phyloP scores from a whole-genome alignment of 805 yeast species.

The Saccharomycopsis lassenensis region DNA sequence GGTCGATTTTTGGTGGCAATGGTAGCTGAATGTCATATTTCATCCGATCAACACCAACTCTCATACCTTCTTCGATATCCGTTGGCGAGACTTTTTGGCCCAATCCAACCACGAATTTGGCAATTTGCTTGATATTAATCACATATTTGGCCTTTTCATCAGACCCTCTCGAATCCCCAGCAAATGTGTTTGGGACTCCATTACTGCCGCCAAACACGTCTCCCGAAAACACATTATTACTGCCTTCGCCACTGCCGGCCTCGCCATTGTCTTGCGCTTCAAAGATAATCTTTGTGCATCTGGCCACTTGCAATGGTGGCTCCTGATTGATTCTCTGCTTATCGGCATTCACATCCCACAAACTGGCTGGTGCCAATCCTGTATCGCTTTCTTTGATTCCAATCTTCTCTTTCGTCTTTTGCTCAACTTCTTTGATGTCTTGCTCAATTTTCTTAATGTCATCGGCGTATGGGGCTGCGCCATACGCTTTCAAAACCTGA shows the following conservation, averaged over 20 bases:
- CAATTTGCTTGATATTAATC: conserved; percentile 94
- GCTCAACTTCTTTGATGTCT: conserved; percentile 77
- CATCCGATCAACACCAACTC: conserved; percentile 97
- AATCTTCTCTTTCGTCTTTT: conserved; percentile 83
- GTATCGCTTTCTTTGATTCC: conserved; percentile 95
- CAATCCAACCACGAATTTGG: conserved; percentile 91
- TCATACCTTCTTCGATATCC: conserved; percentile 98
- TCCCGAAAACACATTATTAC: conserved; percentile 20
- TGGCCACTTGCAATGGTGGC: conserved; percentile 94
- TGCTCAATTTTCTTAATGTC: conserved; percentile 73
- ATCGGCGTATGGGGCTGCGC: conserved; percentile 91
- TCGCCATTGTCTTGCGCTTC: conserved; percentile 30
- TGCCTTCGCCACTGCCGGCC: conserved; percentile 19
- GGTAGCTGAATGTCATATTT: conserved; percentile 96
- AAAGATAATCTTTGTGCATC: conserved; percentile 94
- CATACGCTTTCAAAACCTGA: conserved; percentile 92
- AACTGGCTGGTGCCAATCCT: conserved; percentile 91
- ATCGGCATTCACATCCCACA: conserved; percentile 98
- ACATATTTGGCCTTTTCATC: conserved; percentile 79
- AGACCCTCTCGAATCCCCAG: background rate
- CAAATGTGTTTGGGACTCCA: background rate
- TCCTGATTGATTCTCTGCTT: conserved; percentile 87
- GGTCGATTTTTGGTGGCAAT: conserved; percentile 95
- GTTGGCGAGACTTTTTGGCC: conserved; percentile 98
- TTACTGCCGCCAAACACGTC: conserved; percentile 17